These are phyloP conservation scores for Candida sphagnicola DNA, from an alignment of 805 yeast species.

Conservation along the genomic window DNA sequence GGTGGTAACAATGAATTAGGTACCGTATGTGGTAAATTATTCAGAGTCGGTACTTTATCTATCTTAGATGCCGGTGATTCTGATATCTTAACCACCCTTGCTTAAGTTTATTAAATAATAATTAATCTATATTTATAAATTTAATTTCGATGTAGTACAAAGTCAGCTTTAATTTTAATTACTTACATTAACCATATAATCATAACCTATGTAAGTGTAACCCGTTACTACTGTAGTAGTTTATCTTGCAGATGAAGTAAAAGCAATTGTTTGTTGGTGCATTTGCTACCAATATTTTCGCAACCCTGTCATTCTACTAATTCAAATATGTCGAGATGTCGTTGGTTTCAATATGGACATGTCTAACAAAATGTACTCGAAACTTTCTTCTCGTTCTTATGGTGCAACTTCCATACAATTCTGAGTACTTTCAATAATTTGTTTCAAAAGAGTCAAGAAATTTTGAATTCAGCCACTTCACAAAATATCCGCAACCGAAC, in stretches of 20 bases:
- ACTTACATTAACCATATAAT: too few relatives aligned
- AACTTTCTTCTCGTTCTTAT: neutral
- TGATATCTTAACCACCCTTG: conserved; percentile 77
- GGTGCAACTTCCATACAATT: neutral
- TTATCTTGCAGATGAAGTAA: too few relatives aligned
- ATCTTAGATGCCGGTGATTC: conserved; percentile 99
- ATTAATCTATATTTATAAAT: conserved; percentile 3
- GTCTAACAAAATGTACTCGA: neutral
- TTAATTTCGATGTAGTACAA: too few relatives aligned
- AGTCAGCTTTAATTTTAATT: too few relatives aligned
- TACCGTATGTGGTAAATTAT: conserved; percentile 99
- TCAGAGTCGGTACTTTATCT: conserved; percentile 98
- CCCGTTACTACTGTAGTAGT: too few relatives aligned
- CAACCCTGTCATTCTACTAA: too few relatives aligned
- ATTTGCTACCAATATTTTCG: too few relatives aligned
- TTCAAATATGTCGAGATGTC: too few relatives aligned
- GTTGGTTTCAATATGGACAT: neutral
- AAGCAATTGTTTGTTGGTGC: too few relatives aligned
- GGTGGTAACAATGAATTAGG: conserved; percentile 99
- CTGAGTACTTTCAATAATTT: neutral
- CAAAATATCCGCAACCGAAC: too few relatives aligned
- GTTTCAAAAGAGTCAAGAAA: neutral
- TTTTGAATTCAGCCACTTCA: too few relatives aligned
- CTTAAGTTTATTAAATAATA: conserved; percentile 1
- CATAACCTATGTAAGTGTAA: too few relatives aligned